Base-by-base conservation (phyloP, 2,329 filamentous ascomycete genomes). In the Penicillium expansum region DNA sequence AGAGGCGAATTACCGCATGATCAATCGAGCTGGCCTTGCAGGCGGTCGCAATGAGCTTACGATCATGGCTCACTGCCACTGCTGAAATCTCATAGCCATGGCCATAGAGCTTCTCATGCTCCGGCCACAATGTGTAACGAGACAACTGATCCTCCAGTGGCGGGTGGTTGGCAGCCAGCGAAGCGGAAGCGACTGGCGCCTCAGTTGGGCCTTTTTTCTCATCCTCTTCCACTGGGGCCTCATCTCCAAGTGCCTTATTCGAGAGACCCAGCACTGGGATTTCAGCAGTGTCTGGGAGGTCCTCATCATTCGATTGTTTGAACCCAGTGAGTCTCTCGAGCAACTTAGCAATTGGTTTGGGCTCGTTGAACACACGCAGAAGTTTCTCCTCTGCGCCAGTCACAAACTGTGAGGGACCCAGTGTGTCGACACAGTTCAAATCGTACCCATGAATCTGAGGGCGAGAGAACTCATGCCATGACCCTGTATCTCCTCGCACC, bases 361-460 rank as follows among this genome's bases (percentile, higher is more conserved):
- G 94, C 75, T 96, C 87, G 68, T 89, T 87, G 74, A 99, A 99
- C 2, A 99, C 93, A 24, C 94, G 88, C 72, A 99, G 84, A n/a
- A 99, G 84, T 76, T 99, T 99, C 79, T 99, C 94, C 64, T 99
- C 94, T 3, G 94, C 94, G 7, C 94, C 94, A 2, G 92, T 96
- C 22, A 97, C 88, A 70, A 99, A 99, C 64, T 88, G 88, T 8
- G 85, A 82, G 8, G 83, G 75, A 8, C 85, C 86, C 5, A 97
- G 80, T 0, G 86, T 83, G 68, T 92, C 89, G 61, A 97, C 87
- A 73, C 94, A 97, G 78, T 97, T 99, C 53, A 99, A 82, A 72
- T 99, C 93, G 73, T 99, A 99, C 37, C 94, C 94, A 72, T 99
- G 94, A 62, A 99, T 99, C 72, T 99, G 94, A 4, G 94, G 94